Evolutionary conservation across 2,329 filamentous ascomycete species (phyloP).

Genomic region (Hysterium pulicare): DNA sequence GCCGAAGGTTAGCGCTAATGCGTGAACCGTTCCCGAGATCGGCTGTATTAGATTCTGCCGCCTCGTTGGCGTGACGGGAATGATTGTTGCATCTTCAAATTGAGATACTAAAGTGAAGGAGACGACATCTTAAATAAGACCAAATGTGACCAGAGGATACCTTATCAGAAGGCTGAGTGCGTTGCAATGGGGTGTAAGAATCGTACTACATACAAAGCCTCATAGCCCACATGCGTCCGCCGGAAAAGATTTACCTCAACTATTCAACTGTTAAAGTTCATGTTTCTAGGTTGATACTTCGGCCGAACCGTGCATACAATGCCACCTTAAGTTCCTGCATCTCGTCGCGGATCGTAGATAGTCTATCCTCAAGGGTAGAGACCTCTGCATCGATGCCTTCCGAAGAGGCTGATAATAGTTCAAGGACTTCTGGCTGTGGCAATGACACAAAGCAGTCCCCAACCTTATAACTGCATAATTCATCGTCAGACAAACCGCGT

Average conservation of each 20-base stretch:
- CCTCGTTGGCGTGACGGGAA: no score
- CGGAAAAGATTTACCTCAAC: no score
- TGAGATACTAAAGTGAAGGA: no score
- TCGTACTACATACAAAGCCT: neutral
- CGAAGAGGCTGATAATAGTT: constrained; percentile 71
- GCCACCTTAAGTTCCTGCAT: constrained; percentile 88
- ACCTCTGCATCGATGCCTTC: constrained; percentile 75
- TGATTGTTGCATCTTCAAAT: no score
- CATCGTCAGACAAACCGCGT: neutral
- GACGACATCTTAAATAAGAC: no score
- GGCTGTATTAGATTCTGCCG: no score
- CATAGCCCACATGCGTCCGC: no score
- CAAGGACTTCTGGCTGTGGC: constrained; percentile 78
- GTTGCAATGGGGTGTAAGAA: neutral
- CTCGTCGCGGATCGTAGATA: constrained; percentile 73
- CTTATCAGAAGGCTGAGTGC: neutral
- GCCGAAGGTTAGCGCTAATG: no score
- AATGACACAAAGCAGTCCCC: constrained; percentile 93
- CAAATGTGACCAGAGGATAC: no score
- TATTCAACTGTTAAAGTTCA: constrained; percentile 48
- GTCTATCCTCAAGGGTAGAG: constrained; percentile 69
- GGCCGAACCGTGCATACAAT: constrained; percentile 90
- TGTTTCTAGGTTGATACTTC: constrained; percentile 94
- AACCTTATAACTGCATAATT: constrained; percentile 75
- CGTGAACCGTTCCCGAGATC: no score